Conservation (phyloP, 129 eudicot species). For the Helichrysum umbraculigerum region DNA sequence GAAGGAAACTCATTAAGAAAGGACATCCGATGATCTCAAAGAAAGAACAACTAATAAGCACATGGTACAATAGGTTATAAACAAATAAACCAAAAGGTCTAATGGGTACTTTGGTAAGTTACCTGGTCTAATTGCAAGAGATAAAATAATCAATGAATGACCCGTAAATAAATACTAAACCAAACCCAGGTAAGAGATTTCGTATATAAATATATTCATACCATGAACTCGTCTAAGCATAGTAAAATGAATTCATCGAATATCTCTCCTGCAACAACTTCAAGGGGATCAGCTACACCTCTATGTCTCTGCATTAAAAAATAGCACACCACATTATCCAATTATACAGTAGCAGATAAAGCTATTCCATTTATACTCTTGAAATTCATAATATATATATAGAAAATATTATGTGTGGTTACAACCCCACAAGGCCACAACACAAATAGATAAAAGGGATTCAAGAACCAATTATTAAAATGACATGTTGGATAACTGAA, state of each 20-base stretch:
- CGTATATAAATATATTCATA: constrained; percentile 22
- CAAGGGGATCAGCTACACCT: constrained; percentile 97
- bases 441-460: too few species aligned
- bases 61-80: too few species aligned
- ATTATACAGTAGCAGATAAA: constrained; percentile 7
- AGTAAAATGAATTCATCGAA: constrained; percentile 85
- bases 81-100: too few species aligned
- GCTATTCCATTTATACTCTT: neutral
- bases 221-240: constrained; percentile 97
- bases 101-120: too few species aligned
- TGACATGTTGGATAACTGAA: too few species aligned
- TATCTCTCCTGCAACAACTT: constrained; percentile 88
- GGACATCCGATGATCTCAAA: neutral
- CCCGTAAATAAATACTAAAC: neutral
- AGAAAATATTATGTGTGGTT: too few species aligned
- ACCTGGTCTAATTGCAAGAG: neutral
- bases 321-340: neutral
- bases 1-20: neutral
- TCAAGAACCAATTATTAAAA: too few species aligned
- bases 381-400: too few species aligned
- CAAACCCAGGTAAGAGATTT: neutral
- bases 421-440: too few species aligned
- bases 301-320: constrained; percentile 67
- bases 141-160: neutral
- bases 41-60: neutral